Percentiles rank a stretch among this genome's conserved stretches.
Evolutionary conservation across 495 filamentous ascomycete genomes (phyloP).

Genomic region (Penicillium coprophilum): DNA sequence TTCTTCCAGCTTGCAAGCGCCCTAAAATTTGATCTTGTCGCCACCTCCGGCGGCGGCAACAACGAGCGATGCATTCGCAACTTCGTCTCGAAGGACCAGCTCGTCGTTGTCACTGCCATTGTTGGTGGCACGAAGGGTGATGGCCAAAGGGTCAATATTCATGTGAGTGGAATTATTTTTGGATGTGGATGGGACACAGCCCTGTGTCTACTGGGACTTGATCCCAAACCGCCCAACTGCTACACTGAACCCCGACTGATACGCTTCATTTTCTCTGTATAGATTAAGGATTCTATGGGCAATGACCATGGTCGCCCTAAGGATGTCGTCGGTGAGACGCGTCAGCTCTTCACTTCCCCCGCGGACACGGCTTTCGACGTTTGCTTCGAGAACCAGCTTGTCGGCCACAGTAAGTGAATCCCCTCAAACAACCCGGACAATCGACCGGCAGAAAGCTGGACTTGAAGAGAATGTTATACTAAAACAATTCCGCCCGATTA

Average conservation of each 20-base stretch:
- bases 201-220: neutral
- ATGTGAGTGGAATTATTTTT: slow-evolving; percentile 62
- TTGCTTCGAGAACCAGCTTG: slow-evolving; percentile 87
- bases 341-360: slow-evolving; percentile 94
- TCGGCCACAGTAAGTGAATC: slow-evolving; percentile 54
- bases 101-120: slow-evolving; percentile 97
- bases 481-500: slow-evolving; percentile 17
- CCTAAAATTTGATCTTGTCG: slow-evolving; percentile 90
- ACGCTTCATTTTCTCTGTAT: slow-evolving; percentile 20
- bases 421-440: neutral
- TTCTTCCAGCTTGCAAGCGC: slow-evolving; percentile 65
- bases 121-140: slow-evolving; percentile 83
- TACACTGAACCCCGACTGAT: slow-evolving; percentile 11
- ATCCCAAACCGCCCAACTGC: neutral
- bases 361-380: slow-evolving; percentile 95
- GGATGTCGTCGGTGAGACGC: slow-evolving; percentile 87
- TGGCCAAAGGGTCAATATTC: slow-evolving; percentile 92
- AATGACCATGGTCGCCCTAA: slow-evolving; percentile 92
- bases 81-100: slow-evolving; percentile 87
- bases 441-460: too few relatives aligned
- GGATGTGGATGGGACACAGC: neutral
- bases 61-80: slow-evolving; percentile 92
- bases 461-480: neutral
- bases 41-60: slow-evolving; percentile 60
- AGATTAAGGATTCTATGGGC: slow-evolving; percentile 93